phyloP scores from a whole-genome alignment of 805 yeast species.

The Ogataea zsoltii region DNA sequence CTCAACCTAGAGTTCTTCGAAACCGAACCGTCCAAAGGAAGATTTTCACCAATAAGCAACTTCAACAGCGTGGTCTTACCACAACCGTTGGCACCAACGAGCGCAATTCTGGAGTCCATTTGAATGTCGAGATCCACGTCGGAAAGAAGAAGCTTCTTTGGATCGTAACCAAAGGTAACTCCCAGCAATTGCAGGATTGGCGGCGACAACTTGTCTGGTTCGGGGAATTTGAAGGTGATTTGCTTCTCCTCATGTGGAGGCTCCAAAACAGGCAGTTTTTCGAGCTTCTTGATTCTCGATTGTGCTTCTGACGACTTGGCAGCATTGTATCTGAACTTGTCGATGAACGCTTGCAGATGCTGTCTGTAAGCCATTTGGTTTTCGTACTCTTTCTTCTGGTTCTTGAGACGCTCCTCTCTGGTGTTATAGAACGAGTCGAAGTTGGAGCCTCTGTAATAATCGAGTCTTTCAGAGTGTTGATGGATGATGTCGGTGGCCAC shows the following conservation, averaged over 20 bases:
- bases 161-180: constrained; percentile 82
- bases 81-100: constrained; percentile 99
- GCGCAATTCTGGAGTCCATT: constrained; percentile 91
- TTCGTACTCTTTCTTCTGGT: constrained; percentile 91
- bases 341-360: constrained; percentile 93
- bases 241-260: constrained; percentile 92
- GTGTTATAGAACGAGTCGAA: constrained; percentile 92
- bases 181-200: constrained; percentile 88
- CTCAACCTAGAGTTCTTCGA: constrained; percentile 82
- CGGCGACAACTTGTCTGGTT: constrained; percentile 89
- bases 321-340: constrained; percentile 95
- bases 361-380: constrained; percentile 95
- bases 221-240: constrained; percentile 88
- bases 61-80: constrained; percentile 97
- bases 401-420: constrained; percentile 92
- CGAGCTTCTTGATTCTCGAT: constrained; percentile 94
- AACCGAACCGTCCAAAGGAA: constrained; percentile 77
- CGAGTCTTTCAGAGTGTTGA: constrained; percentile 96
- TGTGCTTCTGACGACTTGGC: constrained; percentile 98
- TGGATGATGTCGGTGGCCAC: constrained; percentile 98
- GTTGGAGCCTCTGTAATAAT: constrained; percentile 91
- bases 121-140: constrained; percentile 89
- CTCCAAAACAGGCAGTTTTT: constrained; percentile 88
- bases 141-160: constrained; percentile 60
- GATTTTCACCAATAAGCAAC: constrained; percentile 73